A percentile compares a stretch with the other conserved stretches of the same genome.
Evolutionary conservation across 495 filamentous ascomycete genomes (phyloP).

Genomic region (Parmelia sp.): DNA sequence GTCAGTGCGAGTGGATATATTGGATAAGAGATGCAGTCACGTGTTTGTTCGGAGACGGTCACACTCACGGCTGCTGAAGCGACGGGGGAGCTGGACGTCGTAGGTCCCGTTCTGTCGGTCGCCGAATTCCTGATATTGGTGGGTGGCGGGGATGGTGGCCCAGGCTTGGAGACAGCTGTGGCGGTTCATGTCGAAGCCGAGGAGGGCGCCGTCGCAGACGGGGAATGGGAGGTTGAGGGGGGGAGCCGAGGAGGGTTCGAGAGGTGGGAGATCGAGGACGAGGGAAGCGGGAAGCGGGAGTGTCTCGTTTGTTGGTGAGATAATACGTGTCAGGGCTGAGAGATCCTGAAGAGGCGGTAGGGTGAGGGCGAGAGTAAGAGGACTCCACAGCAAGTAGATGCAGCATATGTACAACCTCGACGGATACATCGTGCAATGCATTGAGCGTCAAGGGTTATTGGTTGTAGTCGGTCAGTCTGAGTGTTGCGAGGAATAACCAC

Average conservation of each 20-base stretch:
- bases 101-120: background rate
- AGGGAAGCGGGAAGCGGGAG: too few relatives aligned
- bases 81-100: background rate
- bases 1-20: background rate
- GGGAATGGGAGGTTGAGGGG: background rate
- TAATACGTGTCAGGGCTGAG: background rate
- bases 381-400: background rate
- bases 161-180: slow-evolving; percentile 4
- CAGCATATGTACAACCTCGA: background rate
- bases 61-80: background rate
- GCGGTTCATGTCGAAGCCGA: slow-evolving; percentile 2
- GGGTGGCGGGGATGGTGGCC: background rate
- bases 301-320: background rate
- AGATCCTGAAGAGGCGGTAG: background rate
- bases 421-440: background rate
- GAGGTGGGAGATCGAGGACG: background rate
- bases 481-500: background rate
- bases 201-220: background rate
- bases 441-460: background rate
- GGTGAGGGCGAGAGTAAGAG: background rate
- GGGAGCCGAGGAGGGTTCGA: too few relatives aligned
- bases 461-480: background rate
- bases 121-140: background rate
- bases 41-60: background rate
- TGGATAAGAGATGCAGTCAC: background rate